These are phyloP conservation scores for Gnomoniopsis smithogilvyi DNA, from an alignment of 2,329 filamentous ascomycete species.

Conservation along the genomic window DNA sequence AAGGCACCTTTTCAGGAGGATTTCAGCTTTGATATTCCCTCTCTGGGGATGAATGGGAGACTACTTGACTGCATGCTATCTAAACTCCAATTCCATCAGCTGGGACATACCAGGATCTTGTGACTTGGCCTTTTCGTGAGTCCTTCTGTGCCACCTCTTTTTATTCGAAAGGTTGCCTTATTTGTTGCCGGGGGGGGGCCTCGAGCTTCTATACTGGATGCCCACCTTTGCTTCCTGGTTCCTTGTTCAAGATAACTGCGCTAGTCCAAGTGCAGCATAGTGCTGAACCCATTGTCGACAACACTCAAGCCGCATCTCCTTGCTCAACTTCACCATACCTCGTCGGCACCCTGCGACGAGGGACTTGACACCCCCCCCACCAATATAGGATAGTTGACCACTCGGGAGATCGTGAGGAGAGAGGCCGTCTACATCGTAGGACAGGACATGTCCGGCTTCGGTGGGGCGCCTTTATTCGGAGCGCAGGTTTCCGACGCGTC, in stretches of 20 bases:
- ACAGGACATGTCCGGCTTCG: constrained; percentile 19
- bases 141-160: too few species aligned
- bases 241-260: background rate
- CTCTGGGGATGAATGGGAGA: too few species aligned
- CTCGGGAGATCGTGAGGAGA: background rate
- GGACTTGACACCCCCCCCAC: background rate
- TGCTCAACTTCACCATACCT: background rate
- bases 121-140: too few species aligned
- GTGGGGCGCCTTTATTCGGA: constrained; percentile 18
- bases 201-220: too few species aligned
- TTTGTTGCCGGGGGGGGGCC: too few species aligned
- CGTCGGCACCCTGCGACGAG: background rate
- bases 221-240: too few species aligned
- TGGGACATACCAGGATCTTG: too few species aligned
- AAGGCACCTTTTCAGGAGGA: too few species aligned
- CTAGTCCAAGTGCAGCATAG: background rate
- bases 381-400: background rate
- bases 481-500: constrained; percentile 18
- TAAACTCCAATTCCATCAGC: too few species aligned
- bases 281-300: background rate
- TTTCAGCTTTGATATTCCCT: too few species aligned
- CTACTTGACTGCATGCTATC: too few species aligned
- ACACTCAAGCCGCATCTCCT: background rate
- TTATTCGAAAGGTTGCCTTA: too few species aligned
- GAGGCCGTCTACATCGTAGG: background rate